Conservation (phyloP, 148 eudicot species). For the Cornus florida region DNA sequence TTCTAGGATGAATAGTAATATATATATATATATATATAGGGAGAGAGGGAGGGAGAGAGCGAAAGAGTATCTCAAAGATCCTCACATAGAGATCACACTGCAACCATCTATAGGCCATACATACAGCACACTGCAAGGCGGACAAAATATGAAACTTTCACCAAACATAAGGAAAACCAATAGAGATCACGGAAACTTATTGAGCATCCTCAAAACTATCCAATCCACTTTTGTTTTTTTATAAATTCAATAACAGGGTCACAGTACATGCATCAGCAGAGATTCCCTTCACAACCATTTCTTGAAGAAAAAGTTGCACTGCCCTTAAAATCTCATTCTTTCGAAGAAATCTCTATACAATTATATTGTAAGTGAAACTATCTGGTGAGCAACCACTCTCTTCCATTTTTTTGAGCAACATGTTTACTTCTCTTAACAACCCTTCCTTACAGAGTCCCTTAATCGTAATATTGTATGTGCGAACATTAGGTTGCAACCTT, state of each 20-base stretch:
- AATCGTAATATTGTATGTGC: conserved; percentile 5
- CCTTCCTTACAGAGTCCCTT: conserved; percentile 11
- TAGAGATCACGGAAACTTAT: background rate
- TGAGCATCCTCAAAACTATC: background rate
- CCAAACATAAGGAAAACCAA: background rate
- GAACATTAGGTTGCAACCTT: conserved; percentile 10
- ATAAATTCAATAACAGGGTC: background rate
- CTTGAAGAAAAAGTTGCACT: background rate
- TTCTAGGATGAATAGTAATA: too few relatives aligned
- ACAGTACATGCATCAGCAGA: background rate
- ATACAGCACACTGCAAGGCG: background rate
- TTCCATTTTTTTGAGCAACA: conserved; percentile 10
- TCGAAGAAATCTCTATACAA: background rate
- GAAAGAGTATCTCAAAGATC: too few relatives aligned
- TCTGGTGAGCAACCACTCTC: conserved; percentile 12
- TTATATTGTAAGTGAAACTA: conserved; percentile 1
- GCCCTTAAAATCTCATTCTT: background rate
- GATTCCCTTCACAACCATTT: background rate
- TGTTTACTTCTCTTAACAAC: conserved; percentile 9
- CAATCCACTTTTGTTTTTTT: background rate
- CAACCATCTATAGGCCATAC: background rate
- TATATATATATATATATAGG: too few relatives aligned
- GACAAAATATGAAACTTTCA: background rate
- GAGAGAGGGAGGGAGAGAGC: too few relatives aligned
- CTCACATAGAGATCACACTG: too few relatives aligned